phyloP scores from a whole-genome alignment of 2,329 filamentous ascomycete genomes.

The Alternaria hordeiaustralica region DNA sequence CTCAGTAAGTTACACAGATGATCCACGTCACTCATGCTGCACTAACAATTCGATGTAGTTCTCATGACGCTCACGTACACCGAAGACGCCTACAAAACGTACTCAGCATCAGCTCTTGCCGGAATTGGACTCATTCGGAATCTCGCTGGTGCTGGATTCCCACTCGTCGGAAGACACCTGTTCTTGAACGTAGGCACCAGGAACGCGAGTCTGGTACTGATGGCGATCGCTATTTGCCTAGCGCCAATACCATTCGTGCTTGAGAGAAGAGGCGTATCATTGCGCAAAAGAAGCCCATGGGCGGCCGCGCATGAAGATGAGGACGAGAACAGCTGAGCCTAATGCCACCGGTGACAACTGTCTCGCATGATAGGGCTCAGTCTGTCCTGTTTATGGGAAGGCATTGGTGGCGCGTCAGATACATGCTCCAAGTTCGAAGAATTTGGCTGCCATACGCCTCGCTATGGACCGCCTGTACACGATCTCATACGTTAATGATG shows the following conservation, averaged over 20 bases:
- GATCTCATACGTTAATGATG: not conserved
- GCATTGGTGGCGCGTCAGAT: not conserved
- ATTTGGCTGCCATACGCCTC: not conserved
- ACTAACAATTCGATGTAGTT: conserved; percentile 26
- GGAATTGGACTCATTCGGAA: conserved; percentile 51
- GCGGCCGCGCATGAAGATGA: conserved; percentile 48
- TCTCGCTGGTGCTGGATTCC: conserved; percentile 45
- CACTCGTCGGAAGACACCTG: conserved; percentile 38
- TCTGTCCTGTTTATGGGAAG: not conserved
- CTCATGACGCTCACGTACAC: conserved; percentile 59
- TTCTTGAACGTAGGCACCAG: conserved; percentile 40
- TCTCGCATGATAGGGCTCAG: not conserved
- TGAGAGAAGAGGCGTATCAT: conserved; percentile 39
- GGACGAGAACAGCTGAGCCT: conserved; percentile 19
- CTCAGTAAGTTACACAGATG: conserved; percentile 40
- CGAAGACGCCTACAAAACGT: conserved; percentile 57
- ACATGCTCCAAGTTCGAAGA: not conserved
- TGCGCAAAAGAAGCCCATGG: conserved; percentile 50
- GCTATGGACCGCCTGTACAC: not conserved
- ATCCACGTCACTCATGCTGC: not conserved
- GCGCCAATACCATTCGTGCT: conserved; percentile 46
- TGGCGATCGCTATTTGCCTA: conserved; percentile 35
- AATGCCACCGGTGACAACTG: not conserved
- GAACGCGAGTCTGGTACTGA: conserved; percentile 40
- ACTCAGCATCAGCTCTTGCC: conserved; percentile 52